Conservation (phyloP, 768 basidiomycete genomes). For the Mycena leptocephala region DNA sequence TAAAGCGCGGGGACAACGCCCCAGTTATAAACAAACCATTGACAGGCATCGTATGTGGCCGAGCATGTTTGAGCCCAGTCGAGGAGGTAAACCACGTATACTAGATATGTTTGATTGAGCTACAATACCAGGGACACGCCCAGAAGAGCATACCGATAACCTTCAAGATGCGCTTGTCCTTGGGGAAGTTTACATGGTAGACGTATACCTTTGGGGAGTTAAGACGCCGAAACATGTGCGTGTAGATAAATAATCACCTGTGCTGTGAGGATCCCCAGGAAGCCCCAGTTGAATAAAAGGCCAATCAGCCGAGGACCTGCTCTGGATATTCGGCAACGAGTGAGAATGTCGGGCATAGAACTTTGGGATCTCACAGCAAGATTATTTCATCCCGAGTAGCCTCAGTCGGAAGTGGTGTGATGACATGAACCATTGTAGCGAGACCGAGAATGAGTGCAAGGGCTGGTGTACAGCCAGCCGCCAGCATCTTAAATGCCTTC, state of each 20-base stretch:
- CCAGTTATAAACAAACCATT: conserved; percentile 39
- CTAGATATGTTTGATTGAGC: neutral
- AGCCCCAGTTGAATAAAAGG: conserved; percentile 33
- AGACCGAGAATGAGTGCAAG: too few relatives aligned
- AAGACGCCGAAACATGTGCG: neutral
- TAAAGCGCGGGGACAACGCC: conserved; percentile 22
- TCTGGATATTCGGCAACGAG: neutral
- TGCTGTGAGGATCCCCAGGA: conserved; percentile 33
- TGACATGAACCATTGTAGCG: too few relatives aligned
- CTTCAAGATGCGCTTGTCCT: conserved; percentile 28
- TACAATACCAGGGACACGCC: neutral
- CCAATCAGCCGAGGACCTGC: conserved; percentile 35
- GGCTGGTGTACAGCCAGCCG: too few relatives aligned
- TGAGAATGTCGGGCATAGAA: neutral
- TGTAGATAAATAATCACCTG: conserved; percentile 4
- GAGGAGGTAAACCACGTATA: conserved; percentile 32
- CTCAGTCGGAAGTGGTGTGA: too few relatives aligned
- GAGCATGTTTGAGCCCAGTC: conserved; percentile 40
- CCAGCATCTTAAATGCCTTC: too few relatives aligned
- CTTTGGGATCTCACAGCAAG: neutral
- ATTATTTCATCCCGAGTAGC: neutral
- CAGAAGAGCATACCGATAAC: conserved; percentile 13
- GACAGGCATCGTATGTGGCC: conserved; percentile 36
- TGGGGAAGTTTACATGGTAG: conserved; percentile 33
- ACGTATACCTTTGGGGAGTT: conserved; percentile 8